These are phyloP conservation scores for Sanchytrium tribonematis DNA, from an alignment of 371 early-diverging fungal genomes.

Conservation along the genomic window DNA sequence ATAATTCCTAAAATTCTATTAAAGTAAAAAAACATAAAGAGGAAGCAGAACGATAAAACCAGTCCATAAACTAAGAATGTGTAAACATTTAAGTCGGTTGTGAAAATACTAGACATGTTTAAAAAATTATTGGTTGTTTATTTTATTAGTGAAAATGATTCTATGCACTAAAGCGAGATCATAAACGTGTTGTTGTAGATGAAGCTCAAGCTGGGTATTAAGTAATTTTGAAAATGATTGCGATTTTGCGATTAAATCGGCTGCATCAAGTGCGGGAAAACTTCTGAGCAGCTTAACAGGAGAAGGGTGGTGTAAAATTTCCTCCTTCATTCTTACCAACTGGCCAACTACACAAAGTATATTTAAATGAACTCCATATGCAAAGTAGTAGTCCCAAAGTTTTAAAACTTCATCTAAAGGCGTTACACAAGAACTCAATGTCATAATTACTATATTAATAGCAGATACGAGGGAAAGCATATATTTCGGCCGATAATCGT, in stretches of 20 bases:
- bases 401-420: conserved; percentile 47
- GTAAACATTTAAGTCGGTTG: background rate
- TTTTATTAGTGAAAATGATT: background rate
- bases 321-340: conserved; percentile 34
- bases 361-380: conserved; percentile 67
- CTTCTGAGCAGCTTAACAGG: background rate
- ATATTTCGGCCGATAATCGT: conserved; percentile 38
- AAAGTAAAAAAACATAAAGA: background rate
- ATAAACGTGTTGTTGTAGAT: background rate
- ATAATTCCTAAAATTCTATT: background rate
- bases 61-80: background rate
- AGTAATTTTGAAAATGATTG: background rate
- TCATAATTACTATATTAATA: conserved; percentile 39
- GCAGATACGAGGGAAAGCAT: conserved; percentile 58
- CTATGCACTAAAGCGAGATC: background rate
- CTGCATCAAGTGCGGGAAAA: background rate
- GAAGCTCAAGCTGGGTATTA: background rate
- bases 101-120: background rate
- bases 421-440: conserved; percentile 60
- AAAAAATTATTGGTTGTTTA: background rate
- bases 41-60: background rate
- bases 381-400: conserved; percentile 73
- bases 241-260: background rate
- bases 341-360: conserved; percentile 61
- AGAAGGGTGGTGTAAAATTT: conserved; percentile 20